phyloP scores from a whole-genome alignment of 306 rosid genomes.

The Lotus japonicus region DNA sequence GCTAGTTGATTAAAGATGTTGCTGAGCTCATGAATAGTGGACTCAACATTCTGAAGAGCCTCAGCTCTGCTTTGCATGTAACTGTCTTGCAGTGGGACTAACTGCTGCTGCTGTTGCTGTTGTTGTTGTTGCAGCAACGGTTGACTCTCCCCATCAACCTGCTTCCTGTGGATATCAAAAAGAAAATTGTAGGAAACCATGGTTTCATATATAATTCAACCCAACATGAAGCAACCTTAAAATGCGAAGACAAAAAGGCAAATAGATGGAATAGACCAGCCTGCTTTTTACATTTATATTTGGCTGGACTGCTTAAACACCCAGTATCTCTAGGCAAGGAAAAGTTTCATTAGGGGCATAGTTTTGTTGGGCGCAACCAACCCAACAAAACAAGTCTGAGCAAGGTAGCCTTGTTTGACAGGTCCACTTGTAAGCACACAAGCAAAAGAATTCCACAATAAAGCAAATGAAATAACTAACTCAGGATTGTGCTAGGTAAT shows the following conservation, averaged over 20 bases:
- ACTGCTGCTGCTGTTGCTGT: conserved; percentile 60
- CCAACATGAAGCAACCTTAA: neutral
- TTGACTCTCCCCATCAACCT: conserved; percentile 80
- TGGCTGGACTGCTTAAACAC: neutral
- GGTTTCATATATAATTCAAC: neutral
- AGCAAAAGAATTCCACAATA: neutral
- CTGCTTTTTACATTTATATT: neutral
- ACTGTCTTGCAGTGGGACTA: conserved; percentile 85
- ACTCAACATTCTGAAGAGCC: conserved; percentile 95
- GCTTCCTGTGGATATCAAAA: conserved; percentile 48
- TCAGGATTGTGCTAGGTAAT: neutral
- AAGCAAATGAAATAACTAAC: neutral
- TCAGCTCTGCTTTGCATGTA: conserved; percentile 99
- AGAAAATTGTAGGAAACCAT: neutral
- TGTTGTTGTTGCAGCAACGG: conserved; percentile 62
- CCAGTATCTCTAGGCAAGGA: neutral
- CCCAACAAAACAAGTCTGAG: neutral
- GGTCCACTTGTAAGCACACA: neutral
- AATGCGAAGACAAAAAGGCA: neutral
- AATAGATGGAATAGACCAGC: neutral
- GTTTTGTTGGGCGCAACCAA: neutral
- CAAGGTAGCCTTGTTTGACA: neutral
- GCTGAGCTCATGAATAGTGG: conserved; percentile 94
- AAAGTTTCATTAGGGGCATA: neutral
- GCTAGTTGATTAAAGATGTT: conserved; percentile 91